phyloP scores from a whole-genome alignment of 257 asterid species.

The Solanum clarkiae region DNA sequence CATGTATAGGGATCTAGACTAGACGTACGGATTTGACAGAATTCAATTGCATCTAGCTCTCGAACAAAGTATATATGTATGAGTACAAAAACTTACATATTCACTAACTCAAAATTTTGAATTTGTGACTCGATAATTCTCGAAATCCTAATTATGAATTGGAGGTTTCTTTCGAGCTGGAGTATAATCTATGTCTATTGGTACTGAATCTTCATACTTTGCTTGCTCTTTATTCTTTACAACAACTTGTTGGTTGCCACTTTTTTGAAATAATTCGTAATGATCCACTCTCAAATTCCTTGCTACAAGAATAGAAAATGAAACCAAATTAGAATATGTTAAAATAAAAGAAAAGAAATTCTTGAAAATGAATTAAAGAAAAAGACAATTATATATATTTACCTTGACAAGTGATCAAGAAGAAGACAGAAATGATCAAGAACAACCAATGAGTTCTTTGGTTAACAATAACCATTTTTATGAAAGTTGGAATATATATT shows the following conservation, averaged over 20 bases:
- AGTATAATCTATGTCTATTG: slow-evolving; percentile 8
- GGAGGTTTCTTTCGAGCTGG: slow-evolving; percentile 24
- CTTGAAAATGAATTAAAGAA: neutral
- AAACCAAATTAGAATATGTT: neutral
- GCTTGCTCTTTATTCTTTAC: neutral
- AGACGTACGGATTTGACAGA: neutral
- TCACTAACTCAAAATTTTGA: neutral
- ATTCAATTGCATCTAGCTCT: neutral
- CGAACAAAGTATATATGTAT: neutral
- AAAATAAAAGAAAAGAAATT: neutral
- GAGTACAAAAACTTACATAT: neutral
- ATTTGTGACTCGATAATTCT: neutral
- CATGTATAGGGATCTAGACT: neutral
- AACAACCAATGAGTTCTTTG: neutral
- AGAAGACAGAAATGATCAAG: neutral
- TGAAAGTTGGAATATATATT: neutral
- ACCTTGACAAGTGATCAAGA: slow-evolving; percentile 10
- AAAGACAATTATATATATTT: neutral
- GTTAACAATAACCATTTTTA: neutral
- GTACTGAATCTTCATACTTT: neutral
- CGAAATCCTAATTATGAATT: slow-evolving; percentile 7
- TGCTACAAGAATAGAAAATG: neutral
- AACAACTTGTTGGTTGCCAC: neutral
- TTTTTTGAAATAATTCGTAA: neutral
- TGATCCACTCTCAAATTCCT: neutral